Evolutionary conservation across 202 grass and related monocot species (phyloP), one percentile per base, ranked within the genome.

Genomic region (Brachypodium distachyon): DNA sequence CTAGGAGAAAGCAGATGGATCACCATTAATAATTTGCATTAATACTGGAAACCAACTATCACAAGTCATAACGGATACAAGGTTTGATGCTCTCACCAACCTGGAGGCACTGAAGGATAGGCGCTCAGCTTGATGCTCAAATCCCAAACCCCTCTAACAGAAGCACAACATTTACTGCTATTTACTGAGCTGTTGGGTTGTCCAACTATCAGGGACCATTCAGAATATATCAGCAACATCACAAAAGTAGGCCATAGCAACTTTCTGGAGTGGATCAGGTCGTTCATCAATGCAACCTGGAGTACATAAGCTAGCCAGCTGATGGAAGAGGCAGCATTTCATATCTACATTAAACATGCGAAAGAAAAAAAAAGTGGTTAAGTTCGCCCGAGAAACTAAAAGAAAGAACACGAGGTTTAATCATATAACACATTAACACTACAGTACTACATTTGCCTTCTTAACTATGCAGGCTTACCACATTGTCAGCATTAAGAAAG

Each of bases 51-150:
- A 34, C n/a, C 10, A 40, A 61, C 56, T 40, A 18, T 70, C 64
- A 75, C 42, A 18, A 42, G 32, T 28, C 18, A 41, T 36, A 81
- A 53, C 61, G 70, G 83, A 83, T 84, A 62, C 5, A 80, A 42
- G 41, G 36, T 61, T 54, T 67, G 66, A 73, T 78, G 67, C 69
- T 62, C 44, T 42, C 69, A 88, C 61, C 76, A 55, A 88, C 54
- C 18, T 76, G 38, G 16, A 65, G 25, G 21, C 11, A 53, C 13
- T 17, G n/a, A 76, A 76, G n/a, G n/a, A 60, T 12, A 28, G 0
- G 26, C 2, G 13, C 23, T 74, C 49, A 32, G 42, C 21, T 57
- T 80, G 83, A 18, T 59, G 51, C 21, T 50, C 51, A 60, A 85
- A 41, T 65, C 49, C 74, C 61, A 79, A 62, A 47, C 85, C 7